Conservation (phyloP, 176 grass and related monocot species). For the Pharus latifolius region DNA sequence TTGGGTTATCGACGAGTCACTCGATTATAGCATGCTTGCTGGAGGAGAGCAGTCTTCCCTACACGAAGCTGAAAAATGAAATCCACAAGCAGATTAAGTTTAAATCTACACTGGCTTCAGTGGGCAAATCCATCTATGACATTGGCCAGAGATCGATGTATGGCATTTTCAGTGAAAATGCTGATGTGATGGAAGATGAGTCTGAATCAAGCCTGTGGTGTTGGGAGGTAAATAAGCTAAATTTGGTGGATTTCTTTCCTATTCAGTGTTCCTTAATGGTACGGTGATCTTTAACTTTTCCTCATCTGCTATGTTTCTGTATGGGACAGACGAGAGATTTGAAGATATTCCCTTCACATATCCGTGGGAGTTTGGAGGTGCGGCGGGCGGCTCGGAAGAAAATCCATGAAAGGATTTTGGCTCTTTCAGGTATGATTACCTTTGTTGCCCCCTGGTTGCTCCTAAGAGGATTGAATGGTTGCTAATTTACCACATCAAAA, state of each 20-base stretch:
- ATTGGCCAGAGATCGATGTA: conserved; percentile 23
- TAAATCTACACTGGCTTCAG: conserved; percentile 1
- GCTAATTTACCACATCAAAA: background rate
- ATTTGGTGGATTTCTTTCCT: background rate
- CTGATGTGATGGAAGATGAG: conserved; percentile 28
- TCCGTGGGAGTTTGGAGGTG: conserved; percentile 30
- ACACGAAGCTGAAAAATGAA: conserved; percentile 18
- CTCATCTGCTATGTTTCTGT: background rate
- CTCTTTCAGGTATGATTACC: conserved; percentile 17
- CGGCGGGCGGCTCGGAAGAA: conserved; percentile 35
- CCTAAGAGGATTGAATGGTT: background rate
- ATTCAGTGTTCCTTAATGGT: background rate
- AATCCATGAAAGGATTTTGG: conserved; percentile 49
- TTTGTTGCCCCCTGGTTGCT: background rate
- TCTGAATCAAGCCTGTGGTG: conserved; percentile 36
- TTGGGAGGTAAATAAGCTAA: conserved; percentile 35
- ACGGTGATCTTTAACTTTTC: background rate
- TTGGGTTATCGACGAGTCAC: background rate
- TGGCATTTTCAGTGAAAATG: conserved; percentile 8
- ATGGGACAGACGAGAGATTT: conserved; percentile 41
- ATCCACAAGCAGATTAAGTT: conserved; percentile 21
- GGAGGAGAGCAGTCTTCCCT: conserved; percentile 37
- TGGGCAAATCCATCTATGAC: background rate
- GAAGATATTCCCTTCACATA: conserved; percentile 33
- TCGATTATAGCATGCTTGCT: conserved; percentile 29